Percentiles rank a stretch among this genome's conserved stretches.
phyloP scores from a whole-genome alignment of 1,284 basidiomycete genomes.

The Sphagnurus paluster region DNA sequence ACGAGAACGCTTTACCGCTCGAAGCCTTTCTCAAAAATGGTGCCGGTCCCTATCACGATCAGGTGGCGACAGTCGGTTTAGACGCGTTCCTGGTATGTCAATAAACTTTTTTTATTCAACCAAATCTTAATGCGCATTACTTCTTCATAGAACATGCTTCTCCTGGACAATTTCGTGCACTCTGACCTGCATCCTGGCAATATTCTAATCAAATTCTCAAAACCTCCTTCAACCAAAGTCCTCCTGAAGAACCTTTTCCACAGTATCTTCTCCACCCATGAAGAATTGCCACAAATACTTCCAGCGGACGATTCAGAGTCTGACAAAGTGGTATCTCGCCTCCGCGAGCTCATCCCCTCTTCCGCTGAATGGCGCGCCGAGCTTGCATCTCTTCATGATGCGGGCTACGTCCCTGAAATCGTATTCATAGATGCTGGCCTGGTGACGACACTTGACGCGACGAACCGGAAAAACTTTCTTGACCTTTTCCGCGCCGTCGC shows the following conservation, averaged over 20 bases:
- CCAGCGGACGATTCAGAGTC: slow-evolving; percentile 49
- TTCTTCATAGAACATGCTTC: slow-evolving; percentile 85
- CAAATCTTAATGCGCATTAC: background rate
- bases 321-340: slow-evolving; percentile 67
- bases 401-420: slow-evolving; percentile 91
- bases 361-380: slow-evolving; percentile 73
- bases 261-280: slow-evolving; percentile 40
- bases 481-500: slow-evolving; percentile 96
- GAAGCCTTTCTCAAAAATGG: slow-evolving; percentile 89
- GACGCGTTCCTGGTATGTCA: slow-evolving; percentile 88
- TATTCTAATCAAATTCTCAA: slow-evolving; percentile 96
- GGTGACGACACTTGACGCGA: slow-evolving; percentile 81
- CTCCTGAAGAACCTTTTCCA: slow-evolving; percentile 58
- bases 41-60: slow-evolving; percentile 88
- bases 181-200: slow-evolving; percentile 95
- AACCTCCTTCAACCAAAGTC: slow-evolving; percentile 66
- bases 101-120: background rate
- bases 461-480: slow-evolving; percentile 90
- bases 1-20: slow-evolving; percentile 89
- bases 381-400: slow-evolving; percentile 60
- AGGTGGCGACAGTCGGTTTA: slow-evolving; percentile 90
- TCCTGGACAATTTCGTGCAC: slow-evolving; percentile 98
- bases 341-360: slow-evolving; percentile 58
- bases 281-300: slow-evolving; percentile 37
- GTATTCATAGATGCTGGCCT: slow-evolving; percentile 97